Evolutionary conservation across 2,329 filamentous ascomycete genomes (phyloP).

Genomic region (Apiospora saccharicola): DNA sequence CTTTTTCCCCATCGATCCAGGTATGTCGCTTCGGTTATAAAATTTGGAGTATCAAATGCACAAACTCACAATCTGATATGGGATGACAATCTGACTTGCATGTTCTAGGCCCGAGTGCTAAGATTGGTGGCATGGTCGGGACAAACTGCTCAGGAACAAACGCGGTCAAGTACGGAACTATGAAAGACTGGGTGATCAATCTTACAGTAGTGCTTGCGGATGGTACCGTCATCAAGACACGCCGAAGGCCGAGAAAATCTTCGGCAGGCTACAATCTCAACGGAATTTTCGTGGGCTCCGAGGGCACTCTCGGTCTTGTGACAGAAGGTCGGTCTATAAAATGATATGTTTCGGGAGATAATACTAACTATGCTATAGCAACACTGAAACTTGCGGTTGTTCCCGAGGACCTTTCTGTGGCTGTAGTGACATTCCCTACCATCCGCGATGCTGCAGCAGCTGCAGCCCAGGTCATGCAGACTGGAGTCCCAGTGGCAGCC

Average conservation of each 20-base stretch:
- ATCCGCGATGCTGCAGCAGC: slow-evolving; percentile 79
- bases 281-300: slow-evolving; percentile 79
- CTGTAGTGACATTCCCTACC: slow-evolving; percentile 79
- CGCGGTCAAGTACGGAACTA: slow-evolving; percentile 81
- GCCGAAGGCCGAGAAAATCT: slow-evolving; percentile 78
- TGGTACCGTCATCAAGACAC: slow-evolving; percentile 80
- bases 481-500: slow-evolving; percentile 75
- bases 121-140: slow-evolving; percentile 84
- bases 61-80: not conserved
- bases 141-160: slow-evolving; percentile 83
- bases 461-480: slow-evolving; percentile 77
- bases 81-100: not conserved
- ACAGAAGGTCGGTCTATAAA: slow-evolving; percentile 65
- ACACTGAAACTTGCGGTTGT: slow-evolving; percentile 82
- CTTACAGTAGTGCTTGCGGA: slow-evolving; percentile 82
- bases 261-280: slow-evolving; percentile 87
- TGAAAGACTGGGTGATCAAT: slow-evolving; percentile 90
- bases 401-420: slow-evolving; percentile 78
- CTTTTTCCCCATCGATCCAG: slow-evolving; percentile 91
- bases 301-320: slow-evolving; percentile 82
- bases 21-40: slow-evolving; percentile 46
- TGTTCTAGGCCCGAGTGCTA: slow-evolving; percentile 64
- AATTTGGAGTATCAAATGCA: slow-evolving; percentile 38
- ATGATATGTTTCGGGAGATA: not conserved
- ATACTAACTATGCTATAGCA: slow-evolving; percentile 48